Base-by-base conservation (phyloP, 1,139 yeast genomes). In the Saccharomycopsis crataegensis region DNA sequence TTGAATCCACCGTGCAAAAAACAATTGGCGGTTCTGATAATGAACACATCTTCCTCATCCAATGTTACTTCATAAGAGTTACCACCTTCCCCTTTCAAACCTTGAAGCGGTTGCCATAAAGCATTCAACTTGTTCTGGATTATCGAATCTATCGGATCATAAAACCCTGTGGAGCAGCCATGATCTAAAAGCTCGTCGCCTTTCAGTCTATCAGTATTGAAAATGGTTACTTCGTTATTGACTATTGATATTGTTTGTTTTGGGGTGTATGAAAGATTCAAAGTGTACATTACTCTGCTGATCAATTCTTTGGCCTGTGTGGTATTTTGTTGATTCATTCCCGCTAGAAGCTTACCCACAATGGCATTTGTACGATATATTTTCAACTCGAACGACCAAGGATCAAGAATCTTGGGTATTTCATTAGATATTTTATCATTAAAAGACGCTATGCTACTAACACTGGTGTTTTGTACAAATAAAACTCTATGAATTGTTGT, bases 11-110 rank as follows among this genome's bases (percentile, higher is more conserved):
- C 95, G 64, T 86, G 93, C 14, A 86, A 70, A 54, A 82, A 80
- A 51, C 86, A 80, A 62, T 87, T 88, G 34, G 86, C 82, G 0
- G 90, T 78, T 52, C 88, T 70, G 1, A 80, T 59, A 11, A 65
- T 62, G 49, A 76, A 70, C 31, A 59, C 62, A 16, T 72, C 74
- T 6, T 59, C 54, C 28, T 64, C 64, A 31, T 52, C 51, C 16
- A 48, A 33, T 14, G 62, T 60, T 5, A 74, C 58, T 46, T 67
- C 67, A 62, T 83, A 86, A 2, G 80, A 77, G 53, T 78, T 78
- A 0, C 88, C 88, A 4, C 93, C 93, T 58, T 86, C 93, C 2
- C 94, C 95, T 59, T 80, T 78, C 47, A 86, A 76, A n/a, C 79
- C 73, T 65, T 87, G 96, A 57, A 87, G 72, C 53, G 80, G 75